A percentile compares a stretch with the other conserved stretches of the same genome.
Conservation (phyloP, 371 early-diverging fungal genomes). For the Capillidium rhysosporum region DNA sequence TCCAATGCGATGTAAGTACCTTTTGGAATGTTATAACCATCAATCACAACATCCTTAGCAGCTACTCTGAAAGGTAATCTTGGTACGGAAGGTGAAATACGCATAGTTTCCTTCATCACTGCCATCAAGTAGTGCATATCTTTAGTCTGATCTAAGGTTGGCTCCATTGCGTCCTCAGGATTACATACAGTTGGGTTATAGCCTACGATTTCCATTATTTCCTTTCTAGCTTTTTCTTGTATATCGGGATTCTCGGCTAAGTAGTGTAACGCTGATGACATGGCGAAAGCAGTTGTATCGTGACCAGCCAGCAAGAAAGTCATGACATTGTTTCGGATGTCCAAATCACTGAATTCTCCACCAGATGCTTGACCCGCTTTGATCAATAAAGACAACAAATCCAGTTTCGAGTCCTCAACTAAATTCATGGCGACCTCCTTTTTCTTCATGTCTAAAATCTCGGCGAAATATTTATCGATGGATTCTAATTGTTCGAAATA, state of each 20-base stretch:
- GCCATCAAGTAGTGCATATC: not conserved
- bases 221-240: conserved; percentile 10
- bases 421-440: not conserved
- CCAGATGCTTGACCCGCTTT: not conserved
- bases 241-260: conserved; percentile 9
- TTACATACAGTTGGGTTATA: too few species aligned
- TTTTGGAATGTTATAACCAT: not conserved
- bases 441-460: not conserved
- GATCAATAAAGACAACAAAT: not conserved
- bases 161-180: too few species aligned
- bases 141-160: not conserved
- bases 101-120: not conserved
- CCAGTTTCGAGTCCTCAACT: not conserved
- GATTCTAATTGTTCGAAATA: not conserved
- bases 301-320: conserved; percentile 1
- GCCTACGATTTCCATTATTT: conserved; percentile 8
- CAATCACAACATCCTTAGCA: not conserved
- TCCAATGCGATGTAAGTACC: not conserved
- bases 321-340: not conserved
- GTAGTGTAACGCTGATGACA: not conserved
- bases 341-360: not conserved
- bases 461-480: not conserved
- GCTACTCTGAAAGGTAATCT: not conserved
- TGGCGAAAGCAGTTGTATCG: not conserved
- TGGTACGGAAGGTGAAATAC: not conserved